Percentiles rank a stretch among this genome's conserved stretches.
Evolutionary conservation across 176 grass and related monocot genomes (phyloP).

Genomic region (Avena sativa): DNA sequence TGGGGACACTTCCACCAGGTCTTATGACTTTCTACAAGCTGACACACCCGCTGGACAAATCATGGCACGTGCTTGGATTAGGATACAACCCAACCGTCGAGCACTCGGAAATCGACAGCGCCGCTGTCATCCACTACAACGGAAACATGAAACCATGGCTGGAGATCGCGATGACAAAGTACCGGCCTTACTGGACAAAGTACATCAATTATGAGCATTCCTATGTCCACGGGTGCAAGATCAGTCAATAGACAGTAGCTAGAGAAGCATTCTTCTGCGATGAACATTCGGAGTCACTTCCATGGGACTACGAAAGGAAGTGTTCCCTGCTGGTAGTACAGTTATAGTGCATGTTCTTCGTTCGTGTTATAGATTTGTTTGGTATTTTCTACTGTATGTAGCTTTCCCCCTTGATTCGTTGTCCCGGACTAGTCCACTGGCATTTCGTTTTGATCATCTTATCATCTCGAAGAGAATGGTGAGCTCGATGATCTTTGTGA

Average conservation of each 20-base stretch:
- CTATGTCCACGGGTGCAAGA: constrained; percentile 56
- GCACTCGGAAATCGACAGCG: constrained; percentile 49
- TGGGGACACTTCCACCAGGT: constrained; percentile 51
- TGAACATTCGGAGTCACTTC: constrained; percentile 34
- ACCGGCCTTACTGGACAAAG: constrained; percentile 63
- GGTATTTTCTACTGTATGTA: constrained; percentile 39
- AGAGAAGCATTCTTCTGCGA: constrained; percentile 21
- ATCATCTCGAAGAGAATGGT: constrained; percentile 3
- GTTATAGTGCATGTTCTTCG: constrained; percentile 35
- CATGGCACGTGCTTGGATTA: constrained; percentile 58
- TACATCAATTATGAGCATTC: constrained; percentile 63
- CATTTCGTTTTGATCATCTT: neutral
- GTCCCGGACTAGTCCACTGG: neutral
- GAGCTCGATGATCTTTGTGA: constrained; percentile 3
- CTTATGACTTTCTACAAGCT: constrained; percentile 61
- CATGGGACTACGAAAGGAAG: constrained; percentile 27
- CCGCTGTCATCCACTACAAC: constrained; percentile 59
- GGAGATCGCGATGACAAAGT: constrained; percentile 66
- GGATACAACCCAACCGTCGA: constrained; percentile 55
- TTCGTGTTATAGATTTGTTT: constrained; percentile 40
- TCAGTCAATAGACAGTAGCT: constrained; percentile 51
- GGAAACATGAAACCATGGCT: constrained; percentile 68
- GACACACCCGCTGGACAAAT: constrained; percentile 57
- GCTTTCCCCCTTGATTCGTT: neutral
- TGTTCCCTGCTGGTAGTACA: constrained; percentile 37